Conservation (phyloP, 306 rosid species). For the Malus sylvestris region DNA sequence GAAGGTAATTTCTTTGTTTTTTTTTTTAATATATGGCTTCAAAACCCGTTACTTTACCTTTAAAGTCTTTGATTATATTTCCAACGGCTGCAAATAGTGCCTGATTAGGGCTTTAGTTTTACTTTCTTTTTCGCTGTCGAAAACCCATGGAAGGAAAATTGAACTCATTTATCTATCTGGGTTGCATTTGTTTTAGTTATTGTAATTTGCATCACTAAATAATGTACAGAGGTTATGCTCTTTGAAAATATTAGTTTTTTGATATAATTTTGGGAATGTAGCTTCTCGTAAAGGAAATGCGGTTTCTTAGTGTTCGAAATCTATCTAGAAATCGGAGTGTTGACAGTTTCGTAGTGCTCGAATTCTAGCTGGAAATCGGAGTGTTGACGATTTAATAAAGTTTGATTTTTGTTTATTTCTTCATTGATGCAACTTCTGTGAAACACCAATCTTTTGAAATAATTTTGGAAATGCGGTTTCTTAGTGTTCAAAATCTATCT, state of each 20-base stretch:
- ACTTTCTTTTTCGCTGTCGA: background rate
- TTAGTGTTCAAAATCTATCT: background rate
- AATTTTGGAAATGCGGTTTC: background rate
- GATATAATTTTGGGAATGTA: background rate
- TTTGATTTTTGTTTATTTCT: background rate
- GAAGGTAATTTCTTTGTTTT: constrained; percentile 36
- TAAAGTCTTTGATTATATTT: background rate
- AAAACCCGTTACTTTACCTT: background rate
- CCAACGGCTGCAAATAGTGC: background rate
- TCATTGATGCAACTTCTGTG: background rate
- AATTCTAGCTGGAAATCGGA: background rate
- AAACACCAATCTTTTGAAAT: background rate
- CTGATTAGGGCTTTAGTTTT: background rate
- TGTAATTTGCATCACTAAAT: background rate
- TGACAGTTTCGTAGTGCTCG: background rate
- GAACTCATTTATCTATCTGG: background rate
- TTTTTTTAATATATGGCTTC: background rate
- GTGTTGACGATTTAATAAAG: background rate
- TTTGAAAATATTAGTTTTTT: background rate
- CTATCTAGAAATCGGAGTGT: too few relatives aligned
- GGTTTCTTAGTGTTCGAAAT: background rate
- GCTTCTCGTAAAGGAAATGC: background rate
- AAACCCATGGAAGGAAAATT: background rate
- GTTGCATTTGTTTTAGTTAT: background rate
- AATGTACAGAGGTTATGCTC: background rate